Conservation (phyloP, 257 asterid genomes). For the Rehmannia glutinosa region DNA sequence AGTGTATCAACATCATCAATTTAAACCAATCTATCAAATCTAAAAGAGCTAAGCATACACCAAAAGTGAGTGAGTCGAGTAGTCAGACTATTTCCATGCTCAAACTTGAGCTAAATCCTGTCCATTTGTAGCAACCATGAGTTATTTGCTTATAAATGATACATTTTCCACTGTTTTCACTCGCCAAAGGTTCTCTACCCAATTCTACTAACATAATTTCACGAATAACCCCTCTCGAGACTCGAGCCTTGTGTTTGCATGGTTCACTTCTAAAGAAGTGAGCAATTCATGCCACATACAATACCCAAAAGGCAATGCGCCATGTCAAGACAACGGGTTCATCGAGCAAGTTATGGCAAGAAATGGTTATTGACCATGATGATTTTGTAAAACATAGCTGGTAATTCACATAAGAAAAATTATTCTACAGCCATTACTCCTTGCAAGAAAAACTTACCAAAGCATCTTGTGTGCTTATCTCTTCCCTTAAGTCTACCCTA, state of each 20-base stretch:
- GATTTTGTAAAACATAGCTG: background rate
- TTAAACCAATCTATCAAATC: too few species aligned
- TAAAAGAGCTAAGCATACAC: too few species aligned
- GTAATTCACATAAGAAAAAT: conserved; percentile 1
- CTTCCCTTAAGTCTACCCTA: conserved; percentile 86
- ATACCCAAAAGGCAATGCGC: background rate
- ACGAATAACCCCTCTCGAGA: background rate
- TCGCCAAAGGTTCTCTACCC: background rate
- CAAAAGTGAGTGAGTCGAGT: too few species aligned
- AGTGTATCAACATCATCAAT: too few species aligned
- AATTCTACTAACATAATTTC: background rate
- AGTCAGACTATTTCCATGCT: too few species aligned
- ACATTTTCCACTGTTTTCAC: too few species aligned
- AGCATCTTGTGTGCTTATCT: conserved; percentile 83
- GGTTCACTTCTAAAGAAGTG: background rate
- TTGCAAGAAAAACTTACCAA: conserved; percentile 46
- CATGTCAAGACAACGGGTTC: background rate
- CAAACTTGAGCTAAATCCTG: too few species aligned
- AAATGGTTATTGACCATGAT: background rate
- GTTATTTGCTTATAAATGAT: too few species aligned
- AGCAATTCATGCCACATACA: background rate
- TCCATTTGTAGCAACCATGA: too few species aligned
- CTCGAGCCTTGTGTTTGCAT: background rate
- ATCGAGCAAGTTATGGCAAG: background rate
- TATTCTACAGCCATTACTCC: background rate